Evolutionary conservation across 805 yeast species (phyloP).

Genomic region (Wickerhamomyces alni): DNA sequence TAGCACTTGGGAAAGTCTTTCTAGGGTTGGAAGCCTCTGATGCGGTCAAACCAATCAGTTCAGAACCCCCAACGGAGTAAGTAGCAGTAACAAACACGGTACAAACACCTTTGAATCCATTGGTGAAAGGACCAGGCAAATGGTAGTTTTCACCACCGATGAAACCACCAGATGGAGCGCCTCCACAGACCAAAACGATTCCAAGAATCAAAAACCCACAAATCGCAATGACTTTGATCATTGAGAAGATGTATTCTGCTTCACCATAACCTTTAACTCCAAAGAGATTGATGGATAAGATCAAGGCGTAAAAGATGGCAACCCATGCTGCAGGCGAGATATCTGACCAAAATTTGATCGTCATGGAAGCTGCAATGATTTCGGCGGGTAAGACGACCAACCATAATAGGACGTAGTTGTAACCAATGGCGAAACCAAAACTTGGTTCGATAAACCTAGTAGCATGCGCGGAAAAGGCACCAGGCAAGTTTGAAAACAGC

Average conservation of each 20-base stretch:
- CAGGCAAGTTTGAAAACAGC: conserved; percentile 55
- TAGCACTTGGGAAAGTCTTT: conserved; percentile 43
- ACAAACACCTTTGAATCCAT: conserved; percentile 48
- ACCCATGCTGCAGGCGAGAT: conserved; percentile 45
- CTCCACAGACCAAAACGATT: conserved; percentile 41
- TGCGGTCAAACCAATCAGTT: conserved; percentile 44
- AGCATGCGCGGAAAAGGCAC: conserved; percentile 57
- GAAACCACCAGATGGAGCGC: conserved; percentile 39
- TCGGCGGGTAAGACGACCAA: conserved; percentile 45
- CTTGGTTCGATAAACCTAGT: conserved; percentile 55
- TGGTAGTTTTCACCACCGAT: conserved; percentile 42
- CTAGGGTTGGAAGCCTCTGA: conserved; percentile 44
- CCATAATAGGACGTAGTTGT: conserved; percentile 52
- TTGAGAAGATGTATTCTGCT: conserved; percentile 45
- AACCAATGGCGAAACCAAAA: conserved; percentile 58
- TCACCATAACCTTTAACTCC: conserved; percentile 53
- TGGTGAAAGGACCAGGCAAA: conserved; percentile 58
- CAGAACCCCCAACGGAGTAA: conserved; percentile 49
- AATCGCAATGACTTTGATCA: conserved; percentile 44
- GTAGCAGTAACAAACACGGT: conserved; percentile 51
- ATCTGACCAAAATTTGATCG: conserved; percentile 46
- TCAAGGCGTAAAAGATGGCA: conserved; percentile 42
- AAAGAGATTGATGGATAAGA: conserved; percentile 42
- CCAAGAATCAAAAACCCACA: conserved; percentile 51
- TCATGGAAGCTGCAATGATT: conserved; percentile 47